These are phyloP conservation scores for Lolium multiflorum DNA, from an alignment of 176 grass and related monocot genomes.

Conservation along the genomic window DNA sequence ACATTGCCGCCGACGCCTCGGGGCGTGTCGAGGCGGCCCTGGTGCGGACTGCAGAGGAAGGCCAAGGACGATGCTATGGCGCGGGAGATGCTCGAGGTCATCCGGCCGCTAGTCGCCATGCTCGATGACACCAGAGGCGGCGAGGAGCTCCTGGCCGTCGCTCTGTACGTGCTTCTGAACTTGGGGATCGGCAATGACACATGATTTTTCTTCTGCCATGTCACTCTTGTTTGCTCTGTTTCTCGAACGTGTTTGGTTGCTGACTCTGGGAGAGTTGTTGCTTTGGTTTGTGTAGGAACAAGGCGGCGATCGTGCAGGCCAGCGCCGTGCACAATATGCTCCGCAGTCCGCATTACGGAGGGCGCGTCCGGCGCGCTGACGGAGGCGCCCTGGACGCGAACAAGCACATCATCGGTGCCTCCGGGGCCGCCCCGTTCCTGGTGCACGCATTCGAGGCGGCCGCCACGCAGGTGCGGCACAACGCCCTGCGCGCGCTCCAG, in stretches of 20 bases:
- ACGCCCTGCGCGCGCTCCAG: too few relatives aligned
- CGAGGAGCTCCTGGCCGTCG: too few relatives aligned
- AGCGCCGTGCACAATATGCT: slow-evolving; percentile 93
- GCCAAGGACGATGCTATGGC: too few relatives aligned
- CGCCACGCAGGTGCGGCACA: too few relatives aligned
- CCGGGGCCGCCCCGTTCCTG: too few relatives aligned
- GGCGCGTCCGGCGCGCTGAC: slow-evolving; percentile 14
- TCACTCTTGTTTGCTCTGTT: not conserved
- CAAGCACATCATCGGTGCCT: slow-evolving; percentile 78
- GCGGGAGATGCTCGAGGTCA: too few relatives aligned
- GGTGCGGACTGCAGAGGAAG: too few relatives aligned
- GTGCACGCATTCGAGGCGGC: too few relatives aligned
- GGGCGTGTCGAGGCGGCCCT: too few relatives aligned
- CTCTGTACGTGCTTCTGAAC: slow-evolving; percentile 47
- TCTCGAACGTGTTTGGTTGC: not conserved
- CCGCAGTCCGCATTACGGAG: slow-evolving; percentile 33
- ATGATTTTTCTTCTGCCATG: slow-evolving; percentile 54
- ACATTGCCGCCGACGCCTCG: too few relatives aligned
- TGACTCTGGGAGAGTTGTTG: not conserved
- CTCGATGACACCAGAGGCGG: too few relatives aligned
- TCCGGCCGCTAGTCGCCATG: too few relatives aligned
- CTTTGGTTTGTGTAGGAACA: slow-evolving; percentile 64
- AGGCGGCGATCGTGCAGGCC: slow-evolving; percentile 85
- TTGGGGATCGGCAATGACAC: slow-evolving; percentile 81
- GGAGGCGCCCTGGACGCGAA: slow-evolving; percentile 73